phyloP scores from a whole-genome alignment of 441 rosid genomes.

The Euphorbia celastroides region DNA sequence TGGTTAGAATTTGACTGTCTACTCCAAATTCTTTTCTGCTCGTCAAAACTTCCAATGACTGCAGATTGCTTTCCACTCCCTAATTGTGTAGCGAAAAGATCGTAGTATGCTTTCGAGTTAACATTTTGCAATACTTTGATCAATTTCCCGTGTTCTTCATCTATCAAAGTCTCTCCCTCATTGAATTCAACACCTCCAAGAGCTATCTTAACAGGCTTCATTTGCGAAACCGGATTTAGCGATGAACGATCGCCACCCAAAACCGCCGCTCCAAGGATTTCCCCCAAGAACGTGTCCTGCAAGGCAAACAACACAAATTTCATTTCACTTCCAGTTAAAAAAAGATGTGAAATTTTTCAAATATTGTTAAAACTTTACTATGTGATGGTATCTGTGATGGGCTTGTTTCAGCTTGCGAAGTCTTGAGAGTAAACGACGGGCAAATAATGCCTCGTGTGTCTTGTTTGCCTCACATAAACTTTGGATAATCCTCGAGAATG shows the following conservation, averaged over 20 bases:
- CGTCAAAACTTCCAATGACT: slow-evolving; percentile 60
- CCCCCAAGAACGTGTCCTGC: slow-evolving; percentile 81
- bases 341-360: neutral
- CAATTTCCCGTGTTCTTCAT: slow-evolving; percentile 20
- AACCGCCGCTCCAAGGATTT: slow-evolving; percentile 67
- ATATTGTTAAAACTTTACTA: slow-evolving; percentile 28
- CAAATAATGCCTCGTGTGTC: slow-evolving; percentile 60
- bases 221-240: slow-evolving; percentile 33
- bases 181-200: slow-evolving; percentile 48
- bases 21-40: slow-evolving; percentile 62
- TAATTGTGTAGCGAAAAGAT: slow-evolving; percentile 40
- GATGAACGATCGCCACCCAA: slow-evolving; percentile 35
- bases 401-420: slow-evolving; percentile 40
- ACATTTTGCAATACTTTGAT: slow-evolving; percentile 42
- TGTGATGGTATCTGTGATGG: slow-evolving; percentile 54
- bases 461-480: slow-evolving; percentile 20
- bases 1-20: slow-evolving; percentile 26
- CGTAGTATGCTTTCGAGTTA: slow-evolving; percentile 34
- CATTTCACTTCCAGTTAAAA: too few species aligned
- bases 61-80: slow-evolving; percentile 56
- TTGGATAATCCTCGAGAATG: slow-evolving; percentile 33
- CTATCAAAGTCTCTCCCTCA: slow-evolving; percentile 47
- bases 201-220: slow-evolving; percentile 38
- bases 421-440: slow-evolving; percentile 41
- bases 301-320: slow-evolving; percentile 2